Evolutionary conservation across 768 basidiomycete genomes (phyloP), one percentile per base, ranked within the genome.

Genomic region (Mycena capillaripes): DNA sequence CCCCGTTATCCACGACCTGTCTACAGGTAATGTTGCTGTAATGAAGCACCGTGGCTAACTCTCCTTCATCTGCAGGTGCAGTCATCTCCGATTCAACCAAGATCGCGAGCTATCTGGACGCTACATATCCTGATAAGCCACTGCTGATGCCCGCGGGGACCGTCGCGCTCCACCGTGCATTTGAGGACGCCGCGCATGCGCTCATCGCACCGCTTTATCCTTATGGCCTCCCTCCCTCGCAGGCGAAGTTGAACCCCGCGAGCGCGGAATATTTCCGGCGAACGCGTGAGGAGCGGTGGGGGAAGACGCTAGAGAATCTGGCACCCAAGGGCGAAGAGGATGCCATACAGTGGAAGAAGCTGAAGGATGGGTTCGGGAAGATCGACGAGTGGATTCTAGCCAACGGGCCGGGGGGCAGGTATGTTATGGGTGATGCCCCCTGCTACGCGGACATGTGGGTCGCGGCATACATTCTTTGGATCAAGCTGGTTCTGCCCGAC

Each of bases 1-100:
- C 1, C 86, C 87, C 5, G 72, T 82, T 38, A 84, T 87, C 80
- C 38, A 85, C 61, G 87, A 89, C 74, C 82, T 79, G 0, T 74
- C 75, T 53, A 86, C 86, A 12, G 78, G 71, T 53, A 25, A n/a
- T n/a, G n/a, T n/a, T n/a, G n/a, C n/a, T n/a, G n/a, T n/a, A n/a
- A n/a, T n/a, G n/a, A n/a, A n/a, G n/a, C n/a, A n/a, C n/a, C n/a
- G 38, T 38, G 38, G 38, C 38, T 38, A 16, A 38, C 16, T 2
- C 16, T 2, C 27, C 38, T 38, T 38, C 38, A 23, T 38, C 11
- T 32, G 14, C 60, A 72, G 71, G 79, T 5, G 66, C 71, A 0
- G 60, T 81, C 34, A 52, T 86, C 40, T 70, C 80, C 6, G 85
- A 89, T 34, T 85, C 86, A 2, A 61, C 74, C 12, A 73, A 66